A percentile compares a stretch with the other conserved stretches of the same genome.
These are phyloP conservation scores for Quercus cerris DNA, from an alignment of 306 rosid species.

Conservation along the genomic window DNA sequence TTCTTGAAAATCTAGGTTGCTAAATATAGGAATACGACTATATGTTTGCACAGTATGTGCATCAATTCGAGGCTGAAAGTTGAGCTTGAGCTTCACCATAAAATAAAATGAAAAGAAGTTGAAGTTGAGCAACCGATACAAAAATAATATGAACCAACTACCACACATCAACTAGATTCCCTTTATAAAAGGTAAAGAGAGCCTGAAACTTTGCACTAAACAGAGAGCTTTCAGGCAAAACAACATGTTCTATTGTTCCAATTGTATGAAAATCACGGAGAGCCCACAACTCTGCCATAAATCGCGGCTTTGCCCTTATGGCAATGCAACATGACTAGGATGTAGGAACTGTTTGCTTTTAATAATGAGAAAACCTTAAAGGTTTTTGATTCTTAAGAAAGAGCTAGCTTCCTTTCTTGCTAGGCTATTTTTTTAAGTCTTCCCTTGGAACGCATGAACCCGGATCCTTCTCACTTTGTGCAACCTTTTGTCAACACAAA, in stretches of 20 bases:
- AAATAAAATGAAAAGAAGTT: neutral
- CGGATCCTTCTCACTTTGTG: neutral
- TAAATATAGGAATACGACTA: neutral
- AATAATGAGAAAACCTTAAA: neutral
- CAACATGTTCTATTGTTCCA: neutral
- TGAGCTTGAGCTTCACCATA: neutral
- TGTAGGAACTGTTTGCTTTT: neutral
- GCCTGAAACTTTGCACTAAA: constrained; percentile 5
- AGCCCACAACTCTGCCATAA: too few relatives aligned
- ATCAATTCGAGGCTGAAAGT: neutral
- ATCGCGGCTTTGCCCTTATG: neutral
- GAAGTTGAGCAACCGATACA: neutral
- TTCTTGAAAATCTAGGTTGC: neutral
- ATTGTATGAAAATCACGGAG: neutral
- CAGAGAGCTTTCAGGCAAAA: constrained; percentile 3
- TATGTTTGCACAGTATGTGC: neutral
- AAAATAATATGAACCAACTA: neutral
- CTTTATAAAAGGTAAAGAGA: too few relatives aligned
- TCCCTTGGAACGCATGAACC: neutral
- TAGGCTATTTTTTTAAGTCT: too few relatives aligned
- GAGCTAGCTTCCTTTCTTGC: neutral
- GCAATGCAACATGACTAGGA: neutral
- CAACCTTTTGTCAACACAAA: neutral
- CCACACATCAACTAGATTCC: neutral
- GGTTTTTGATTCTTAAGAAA: neutral